These are phyloP conservation scores for Yarrowia yakushimensis DNA, from an alignment of 805 yeast genomes.

Conservation along the genomic window DNA sequence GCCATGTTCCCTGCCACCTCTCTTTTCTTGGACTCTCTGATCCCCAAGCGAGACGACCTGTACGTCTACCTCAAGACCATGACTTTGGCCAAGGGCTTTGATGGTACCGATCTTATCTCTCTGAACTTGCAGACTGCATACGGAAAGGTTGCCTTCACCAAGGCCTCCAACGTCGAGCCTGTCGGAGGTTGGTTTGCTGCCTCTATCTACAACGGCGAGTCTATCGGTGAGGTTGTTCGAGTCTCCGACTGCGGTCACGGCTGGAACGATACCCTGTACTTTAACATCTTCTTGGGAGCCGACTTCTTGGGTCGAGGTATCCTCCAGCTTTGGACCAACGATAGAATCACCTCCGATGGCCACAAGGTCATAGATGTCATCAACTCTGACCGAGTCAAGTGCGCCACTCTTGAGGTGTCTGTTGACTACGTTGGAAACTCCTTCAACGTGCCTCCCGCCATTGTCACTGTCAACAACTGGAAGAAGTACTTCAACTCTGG, in stretches of 20 bases:
- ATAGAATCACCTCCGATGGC: conserved; percentile 10
- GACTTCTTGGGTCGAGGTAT: conserved; percentile 57
- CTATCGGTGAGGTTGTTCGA: conserved; percentile 66
- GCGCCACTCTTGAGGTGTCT: conserved; percentile 48
- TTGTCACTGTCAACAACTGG: conserved; percentile 55
- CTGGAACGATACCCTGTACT: conserved; percentile 48
- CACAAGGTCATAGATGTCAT: neutral
- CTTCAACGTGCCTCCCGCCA: conserved; percentile 47
- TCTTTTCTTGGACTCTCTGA: conserved; percentile 30
- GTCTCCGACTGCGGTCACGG: conserved; percentile 53
- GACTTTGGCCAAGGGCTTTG: conserved; percentile 27
- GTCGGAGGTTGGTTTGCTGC: conserved; percentile 63
- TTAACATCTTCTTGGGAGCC: conserved; percentile 63
- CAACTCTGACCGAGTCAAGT: conserved; percentile 39
- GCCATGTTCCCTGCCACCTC: conserved; percentile 57
- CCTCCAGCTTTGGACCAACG: conserved; percentile 40
- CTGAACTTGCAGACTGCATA: conserved; percentile 54
- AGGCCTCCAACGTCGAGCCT: conserved; percentile 60
- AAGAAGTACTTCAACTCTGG: conserved; percentile 34
- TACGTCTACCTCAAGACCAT: conserved; percentile 32
- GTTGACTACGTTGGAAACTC: conserved; percentile 66
- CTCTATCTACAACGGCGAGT: conserved; percentile 67
- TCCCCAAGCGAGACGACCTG: conserved; percentile 31
- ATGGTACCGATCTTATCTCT: conserved; percentile 43
- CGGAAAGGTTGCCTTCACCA: conserved; percentile 53